Evolutionary conservation across 1,284 basidiomycete genomes (phyloP), one percentile per base, ranked within the genome.

Genomic region (Boletus smithii): DNA sequence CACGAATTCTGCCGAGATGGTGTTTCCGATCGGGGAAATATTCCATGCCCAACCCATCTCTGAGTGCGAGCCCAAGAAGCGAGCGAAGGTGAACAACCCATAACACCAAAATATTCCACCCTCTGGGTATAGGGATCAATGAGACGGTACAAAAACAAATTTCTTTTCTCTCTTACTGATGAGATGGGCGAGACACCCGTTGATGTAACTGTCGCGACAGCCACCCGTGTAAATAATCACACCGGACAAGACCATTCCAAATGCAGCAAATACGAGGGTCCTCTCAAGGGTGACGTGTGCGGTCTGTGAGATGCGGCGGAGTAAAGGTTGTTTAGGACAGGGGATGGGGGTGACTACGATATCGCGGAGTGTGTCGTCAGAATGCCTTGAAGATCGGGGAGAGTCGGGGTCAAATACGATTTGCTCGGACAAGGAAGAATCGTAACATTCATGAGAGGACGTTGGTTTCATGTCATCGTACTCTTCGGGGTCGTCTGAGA

Each of bases 21-120:
- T 70, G 48, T 68, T 69, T 7, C 71, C 70, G 8, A 63, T 63
- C 1, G 81, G 82, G 0, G 80, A 70, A 30, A 77, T 72, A 67
- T 98, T 97, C 95, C 95, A 98, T 7, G 95, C 91, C 95, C 95
- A 98, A 2, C 95, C 95, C 32, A 85, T 70, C 49, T 92, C 85
- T 10, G 91, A 81, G 65, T 88, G 95, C 0, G 91, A 83, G 18
- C 95, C 95, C 44, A 97, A 80, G 72, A 92, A 98, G 18, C 95
- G 88, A 22, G 81, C 88, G 65, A 97, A 98, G 0, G 89, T 85
- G 47, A 92, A 69, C 5, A 98, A 69, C 11, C 95, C 95, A 66
- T 94, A 98, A 58, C 80, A 83, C 83, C 89, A 93, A 71, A 95
- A 94, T 53, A 94, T 92, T 29, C 77, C 81, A 35, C 92, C 91